phyloP scores from a whole-genome alignment of 768 basidiomycete species.

The Sporobolomyces phaffii region DNA sequence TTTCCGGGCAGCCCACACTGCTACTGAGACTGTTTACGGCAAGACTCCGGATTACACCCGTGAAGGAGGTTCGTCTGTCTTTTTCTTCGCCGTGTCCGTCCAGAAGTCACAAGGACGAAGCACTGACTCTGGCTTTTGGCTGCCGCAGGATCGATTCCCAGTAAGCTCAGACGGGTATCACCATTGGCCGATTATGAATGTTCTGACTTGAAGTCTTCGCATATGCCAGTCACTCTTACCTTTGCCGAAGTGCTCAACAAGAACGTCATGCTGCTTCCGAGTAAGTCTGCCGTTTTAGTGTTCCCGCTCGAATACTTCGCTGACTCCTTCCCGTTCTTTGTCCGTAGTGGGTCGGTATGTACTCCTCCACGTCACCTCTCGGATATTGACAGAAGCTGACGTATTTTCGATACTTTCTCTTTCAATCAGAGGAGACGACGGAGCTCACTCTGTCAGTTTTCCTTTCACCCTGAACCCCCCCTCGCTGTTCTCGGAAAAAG shows the following conservation, averaged over 20 bases:
- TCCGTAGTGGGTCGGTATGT: slow-evolving; percentile 45
- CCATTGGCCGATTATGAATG: too few relatives aligned
- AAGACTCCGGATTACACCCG: slow-evolving; percentile 74
- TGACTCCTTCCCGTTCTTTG: background rate
- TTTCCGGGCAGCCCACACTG: slow-evolving; percentile 72
- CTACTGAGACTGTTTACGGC: slow-evolving; percentile 56
- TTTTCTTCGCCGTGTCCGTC: background rate
- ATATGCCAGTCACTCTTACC: slow-evolving; percentile 66
- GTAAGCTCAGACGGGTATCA: too few relatives aligned
- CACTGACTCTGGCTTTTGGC: background rate
- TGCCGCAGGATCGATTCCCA: slow-evolving; percentile 20
- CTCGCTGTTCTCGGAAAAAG: too few relatives aligned
- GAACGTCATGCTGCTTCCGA: slow-evolving; percentile 77
- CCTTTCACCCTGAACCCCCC: too few relatives aligned
- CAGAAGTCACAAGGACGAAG: background rate
- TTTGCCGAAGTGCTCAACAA: slow-evolving; percentile 82
- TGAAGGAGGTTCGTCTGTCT: slow-evolving; percentile 80
- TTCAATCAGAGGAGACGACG: slow-evolving; percentile 86
- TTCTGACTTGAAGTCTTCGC: too few relatives aligned
- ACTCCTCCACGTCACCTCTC: background rate
- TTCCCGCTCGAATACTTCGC: too few relatives aligned
- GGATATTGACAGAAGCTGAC: background rate
- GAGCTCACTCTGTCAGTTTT: slow-evolving; percentile 67
- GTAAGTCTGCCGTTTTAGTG: too few relatives aligned
- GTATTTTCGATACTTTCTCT: too few relatives aligned